Evolutionary conservation across 306 rosid genomes (phyloP), one percentile per base, ranked within the genome.

Genomic region (Cucurbita pepo): DNA sequence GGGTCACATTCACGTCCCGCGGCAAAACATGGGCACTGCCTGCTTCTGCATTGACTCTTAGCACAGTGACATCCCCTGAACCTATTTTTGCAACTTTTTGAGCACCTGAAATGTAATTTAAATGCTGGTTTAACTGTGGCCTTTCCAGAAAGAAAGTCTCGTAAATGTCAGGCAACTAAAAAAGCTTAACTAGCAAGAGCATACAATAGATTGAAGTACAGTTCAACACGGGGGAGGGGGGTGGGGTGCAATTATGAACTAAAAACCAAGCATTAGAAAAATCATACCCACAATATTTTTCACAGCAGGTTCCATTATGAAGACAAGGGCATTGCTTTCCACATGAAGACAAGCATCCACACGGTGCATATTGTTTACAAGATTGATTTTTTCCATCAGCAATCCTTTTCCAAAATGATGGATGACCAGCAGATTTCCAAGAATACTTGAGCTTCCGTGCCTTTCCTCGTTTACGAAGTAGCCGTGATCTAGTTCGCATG

Each of bases 1-100:
- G 98, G 96, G 74, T 92, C 98, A 74, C 96, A 92, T 81, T 92
- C 98, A 13, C 96, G 88, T 36, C 78, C 82, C 10, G 96, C 96
- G 47, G 98, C 98, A 85, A 88, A 90, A 76, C 98, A 92, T 56
- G 98, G 96, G 81, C 98, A 92, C 37, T 84, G 87, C 56, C 98
- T 83, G 85, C 91, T 93, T 86, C 82, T 83, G 77, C 98, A 93
- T 72, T 93, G 96, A 81, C 97, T 83, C 76, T 86, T 93, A 15
- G 80, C 85, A 75, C 98, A 90, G 74, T 88, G 89, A 72, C 98
- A 93, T 73, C 97, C 96, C 82, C 97, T 81, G 74, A 90, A 93
- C 30, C 96, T 82, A 63, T 88, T 90, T 75, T 77, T 88, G 83
- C 98, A 93, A 44, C 83, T 77, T 81, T 87, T 88, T 64, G 89